phyloP scores from a whole-genome alignment of 2,329 filamentous ascomycete species.

The Coniochaeta hoffmannii region DNA sequence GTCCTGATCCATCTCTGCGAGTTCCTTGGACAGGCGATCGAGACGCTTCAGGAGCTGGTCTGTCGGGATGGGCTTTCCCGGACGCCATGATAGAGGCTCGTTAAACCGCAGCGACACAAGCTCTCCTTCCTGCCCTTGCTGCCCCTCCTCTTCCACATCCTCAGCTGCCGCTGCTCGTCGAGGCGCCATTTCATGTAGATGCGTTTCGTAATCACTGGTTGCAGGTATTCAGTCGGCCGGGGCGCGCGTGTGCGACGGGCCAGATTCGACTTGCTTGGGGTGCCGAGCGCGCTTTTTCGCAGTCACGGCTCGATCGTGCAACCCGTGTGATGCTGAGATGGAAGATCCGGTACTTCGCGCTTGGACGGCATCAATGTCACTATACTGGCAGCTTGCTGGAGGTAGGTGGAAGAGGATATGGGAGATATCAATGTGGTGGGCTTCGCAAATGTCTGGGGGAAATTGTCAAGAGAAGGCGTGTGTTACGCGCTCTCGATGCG shows the following conservation, averaged over 20 bases:
- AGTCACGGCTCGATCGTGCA: not conserved
- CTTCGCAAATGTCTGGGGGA: not conserved
- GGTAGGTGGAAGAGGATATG: not conserved
- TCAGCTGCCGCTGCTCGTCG: constrained; percentile 29
- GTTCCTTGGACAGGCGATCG: constrained; percentile 72
- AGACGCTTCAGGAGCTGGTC: constrained; percentile 76
- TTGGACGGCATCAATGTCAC: not conserved
- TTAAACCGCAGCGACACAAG: constrained; percentile 63
- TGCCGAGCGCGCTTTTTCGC: not conserved
- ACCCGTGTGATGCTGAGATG: not conserved
- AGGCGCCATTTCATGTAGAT: constrained; percentile 27
- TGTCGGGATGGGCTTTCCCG: constrained; percentile 81
- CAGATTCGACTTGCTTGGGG: not conserved
- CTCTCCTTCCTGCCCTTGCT: constrained; percentile 30
- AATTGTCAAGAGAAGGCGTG: constrained; percentile 1
- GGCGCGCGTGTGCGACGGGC: not conserved
- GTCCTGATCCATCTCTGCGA: constrained; percentile 82
- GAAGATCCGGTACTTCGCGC: not conserved
- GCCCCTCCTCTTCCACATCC: constrained; percentile 30
- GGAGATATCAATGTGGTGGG: not conserved
- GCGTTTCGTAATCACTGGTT: not conserved
- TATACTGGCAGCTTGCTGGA: not conserved
- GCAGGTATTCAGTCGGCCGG: not conserved
- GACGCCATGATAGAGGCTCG: constrained; percentile 82
- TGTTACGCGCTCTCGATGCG: constrained; percentile 1